Evolutionary conservation across 2,329 filamentous ascomycete species (phyloP), one percentile per base, ranked within the genome.

Genomic region (Hortaea werneckii): DNA sequence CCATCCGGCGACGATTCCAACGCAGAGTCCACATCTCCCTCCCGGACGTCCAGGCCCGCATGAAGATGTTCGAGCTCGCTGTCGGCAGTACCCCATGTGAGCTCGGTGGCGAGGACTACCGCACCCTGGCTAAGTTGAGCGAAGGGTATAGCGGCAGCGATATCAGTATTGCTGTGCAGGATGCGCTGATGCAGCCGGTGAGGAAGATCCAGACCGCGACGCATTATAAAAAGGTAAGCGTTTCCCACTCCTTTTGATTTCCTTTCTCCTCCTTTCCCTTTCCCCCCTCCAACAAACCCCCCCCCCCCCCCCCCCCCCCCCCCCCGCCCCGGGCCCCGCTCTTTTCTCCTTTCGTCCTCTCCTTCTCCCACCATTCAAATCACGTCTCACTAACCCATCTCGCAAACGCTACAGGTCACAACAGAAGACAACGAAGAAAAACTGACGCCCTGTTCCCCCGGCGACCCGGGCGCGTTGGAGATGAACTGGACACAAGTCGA

Each of bases 71-170:
- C 68, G 90, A 94, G 72, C 76, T 98, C 45, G 84, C 87, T 11
- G 82, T 98, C n/a, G 92, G 92, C 51, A 82, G 82, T 49, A 98
- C 94, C 8, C 88, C 92, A 10, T 95, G 89, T 53, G 82, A 87
- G 37, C 74, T 98, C 50, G 81, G 80, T 47, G 69, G 78, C 11
- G 77, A 80, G 30, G 92, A 98, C 65, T 96, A 81, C 67, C 80
- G 82, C 56, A 79, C 82, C 46, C 71, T 98, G 52, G 88, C 85
- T 2, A 76, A 85, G 58, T 72, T 90, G 60, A 88, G 87, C 43
- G 90, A 96, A 49, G 92, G 92, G 1, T 98, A 95, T 67, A 95
- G 89, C 0, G 92, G 92, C 32, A 94, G 85, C 52, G 92, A 98
- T 78, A 96, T 98, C 58, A 80, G 78, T 59, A 96, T 96, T 61